Conservation (phyloP, 2,329 filamentous ascomycete species). For the Dryadomyces quercus-mongolicae region DNA sequence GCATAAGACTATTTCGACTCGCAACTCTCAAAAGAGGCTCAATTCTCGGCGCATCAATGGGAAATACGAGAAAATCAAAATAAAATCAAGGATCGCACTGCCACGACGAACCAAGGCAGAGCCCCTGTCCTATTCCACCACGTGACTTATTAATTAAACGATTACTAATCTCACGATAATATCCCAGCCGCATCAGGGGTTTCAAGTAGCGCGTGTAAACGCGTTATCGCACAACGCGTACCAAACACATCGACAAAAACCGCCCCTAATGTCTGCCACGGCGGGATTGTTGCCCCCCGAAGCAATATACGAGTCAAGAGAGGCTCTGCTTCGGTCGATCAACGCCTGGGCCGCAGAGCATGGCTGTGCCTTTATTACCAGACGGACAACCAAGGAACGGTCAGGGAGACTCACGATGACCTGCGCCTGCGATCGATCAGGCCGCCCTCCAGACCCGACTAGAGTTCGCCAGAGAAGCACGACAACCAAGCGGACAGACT, state of each 20-base stretch:
- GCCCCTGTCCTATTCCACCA: background rate
- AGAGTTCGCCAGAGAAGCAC: background rate
- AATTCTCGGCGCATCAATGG: too few species aligned
- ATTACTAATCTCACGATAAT: background rate
- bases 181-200: background rate
- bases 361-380: constrained; percentile 1
- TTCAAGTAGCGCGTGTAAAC: background rate
- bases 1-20: too few species aligned
- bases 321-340: background rate
- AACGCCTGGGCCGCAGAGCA: background rate
- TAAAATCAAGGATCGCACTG: too few species aligned
- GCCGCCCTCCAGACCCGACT: background rate
- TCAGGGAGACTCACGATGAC: background rate
- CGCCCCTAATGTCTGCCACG: background rate
- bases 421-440: background rate
- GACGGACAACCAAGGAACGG: background rate
- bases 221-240: background rate
- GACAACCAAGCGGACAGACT: background rate
- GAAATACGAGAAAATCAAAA: too few species aligned
- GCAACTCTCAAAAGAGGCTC: too few species aligned
- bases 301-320: background rate
- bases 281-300: background rate
- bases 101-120: too few species aligned
- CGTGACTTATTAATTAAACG: background rate
- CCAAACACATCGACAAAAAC: background rate